Percentiles rank a stretch among this genome's conserved stretches.
phyloP scores from a whole-genome alignment of 306 rosid genomes.

The Sindora glabra region DNA sequence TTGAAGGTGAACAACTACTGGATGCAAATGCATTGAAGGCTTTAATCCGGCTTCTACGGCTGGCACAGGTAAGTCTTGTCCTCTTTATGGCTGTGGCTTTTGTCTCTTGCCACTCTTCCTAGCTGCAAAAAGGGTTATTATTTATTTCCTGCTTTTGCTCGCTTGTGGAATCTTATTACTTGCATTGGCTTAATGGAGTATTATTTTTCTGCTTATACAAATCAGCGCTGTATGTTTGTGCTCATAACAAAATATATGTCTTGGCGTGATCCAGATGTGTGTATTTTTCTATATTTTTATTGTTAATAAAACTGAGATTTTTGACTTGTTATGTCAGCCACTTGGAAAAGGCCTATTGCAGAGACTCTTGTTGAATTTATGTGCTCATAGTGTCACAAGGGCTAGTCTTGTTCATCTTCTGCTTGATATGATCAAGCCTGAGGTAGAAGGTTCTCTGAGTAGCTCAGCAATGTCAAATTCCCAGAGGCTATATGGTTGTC shows the following conservation, averaged over 20 bases:
- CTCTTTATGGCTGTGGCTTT: conserved; percentile 13
- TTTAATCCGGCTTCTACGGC: conserved; percentile 78
- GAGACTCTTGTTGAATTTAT: conserved; percentile 84
- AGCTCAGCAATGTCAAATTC: conserved; percentile 52
- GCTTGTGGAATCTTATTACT: neutral
- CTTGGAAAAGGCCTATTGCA: conserved; percentile 97
- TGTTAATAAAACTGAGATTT: conserved; percentile 6
- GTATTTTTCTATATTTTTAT: conserved; percentile 9
- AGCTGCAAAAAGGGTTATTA: neutral
- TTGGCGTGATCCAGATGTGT: neutral
- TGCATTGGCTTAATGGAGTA: neutral
- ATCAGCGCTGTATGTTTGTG: neutral
- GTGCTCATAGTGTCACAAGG: conserved; percentile 86
- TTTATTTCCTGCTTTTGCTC: neutral
- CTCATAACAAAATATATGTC: neutral
- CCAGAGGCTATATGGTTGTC: conserved; percentile 94
- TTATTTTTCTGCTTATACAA: neutral
- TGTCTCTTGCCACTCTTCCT: neutral
- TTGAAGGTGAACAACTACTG: conserved; percentile 86
- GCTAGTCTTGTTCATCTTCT: conserved; percentile 60
- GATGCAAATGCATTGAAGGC: conserved; percentile 84
- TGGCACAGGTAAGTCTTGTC: conserved; percentile 72
- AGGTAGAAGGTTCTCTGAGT: conserved; percentile 63
- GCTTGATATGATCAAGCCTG: conserved; percentile 79
- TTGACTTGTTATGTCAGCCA: conserved; percentile 51